These are phyloP conservation scores for Psophocarpus tetragonolobus DNA, from an alignment of 306 rosid genomes.

Conservation along the genomic window DNA sequence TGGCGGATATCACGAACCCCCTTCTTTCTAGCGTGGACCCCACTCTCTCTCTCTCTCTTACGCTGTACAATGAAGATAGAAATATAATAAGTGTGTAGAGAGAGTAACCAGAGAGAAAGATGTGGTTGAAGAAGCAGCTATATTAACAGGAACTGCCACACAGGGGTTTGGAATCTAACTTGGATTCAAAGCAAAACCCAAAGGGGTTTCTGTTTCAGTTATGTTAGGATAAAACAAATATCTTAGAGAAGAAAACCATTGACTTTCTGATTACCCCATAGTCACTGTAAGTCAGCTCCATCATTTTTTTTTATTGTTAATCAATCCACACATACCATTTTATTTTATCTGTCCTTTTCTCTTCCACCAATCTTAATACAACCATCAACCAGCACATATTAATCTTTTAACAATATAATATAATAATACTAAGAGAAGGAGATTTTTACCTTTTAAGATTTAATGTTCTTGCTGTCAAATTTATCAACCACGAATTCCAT, in stretches of 20 bases:
- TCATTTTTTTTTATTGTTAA: background rate
- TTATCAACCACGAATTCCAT: constrained; percentile 27
- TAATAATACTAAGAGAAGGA: background rate
- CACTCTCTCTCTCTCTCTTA: background rate
- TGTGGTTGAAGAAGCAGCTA: constrained; percentile 30
- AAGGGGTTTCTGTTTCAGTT: background rate
- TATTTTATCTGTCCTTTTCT: constrained; percentile 50
- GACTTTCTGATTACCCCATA: constrained; percentile 44
- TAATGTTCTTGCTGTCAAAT: constrained; percentile 24
- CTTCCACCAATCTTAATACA: constrained; percentile 33
- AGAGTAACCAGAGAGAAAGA: background rate
- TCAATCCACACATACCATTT: background rate
- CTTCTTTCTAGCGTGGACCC: constrained; percentile 36
- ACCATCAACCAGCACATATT: background rate
- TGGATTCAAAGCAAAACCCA: background rate
- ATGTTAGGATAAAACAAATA: background rate
- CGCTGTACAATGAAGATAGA: background rate
- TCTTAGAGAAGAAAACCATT: constrained; percentile 28
- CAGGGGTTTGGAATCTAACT: background rate
- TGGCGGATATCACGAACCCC: constrained; percentile 52
- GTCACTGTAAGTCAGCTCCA: constrained; percentile 51
- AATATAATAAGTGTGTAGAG: background rate
- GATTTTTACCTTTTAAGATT: background rate
- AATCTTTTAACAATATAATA: background rate
- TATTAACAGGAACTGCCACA: background rate